Evolutionary conservation across 345 rosid species (phyloP).

Genomic region (Hibiscus syriacus): DNA sequence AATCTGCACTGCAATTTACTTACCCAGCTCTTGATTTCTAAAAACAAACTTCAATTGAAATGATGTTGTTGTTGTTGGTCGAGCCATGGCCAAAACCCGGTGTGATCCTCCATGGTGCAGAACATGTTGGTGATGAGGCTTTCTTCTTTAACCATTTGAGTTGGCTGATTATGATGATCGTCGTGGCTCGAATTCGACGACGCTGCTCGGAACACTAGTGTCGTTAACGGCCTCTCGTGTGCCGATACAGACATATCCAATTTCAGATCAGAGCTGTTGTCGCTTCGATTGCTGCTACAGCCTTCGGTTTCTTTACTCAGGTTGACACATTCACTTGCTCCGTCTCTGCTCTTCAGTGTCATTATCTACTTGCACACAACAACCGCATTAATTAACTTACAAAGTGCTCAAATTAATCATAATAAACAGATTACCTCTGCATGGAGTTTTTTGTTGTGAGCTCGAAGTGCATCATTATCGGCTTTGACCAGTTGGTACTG

Average conservation of each 20-base stretch:
- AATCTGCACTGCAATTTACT: background rate
- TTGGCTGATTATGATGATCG: slow-evolving; percentile 29
- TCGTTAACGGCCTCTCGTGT: too few species aligned
- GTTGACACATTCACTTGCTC: too few species aligned
- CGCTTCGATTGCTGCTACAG: too few species aligned
- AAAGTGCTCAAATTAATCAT: background rate
- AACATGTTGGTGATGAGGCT: slow-evolving; percentile 84
- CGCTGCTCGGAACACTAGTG: too few species aligned
- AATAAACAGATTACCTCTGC: slow-evolving; percentile 49
- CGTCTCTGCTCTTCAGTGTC: slow-evolving; percentile 76
- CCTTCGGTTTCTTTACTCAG: too few species aligned
- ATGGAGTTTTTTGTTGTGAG: slow-evolving; percentile 81
- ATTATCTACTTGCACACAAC: slow-evolving; percentile 61
- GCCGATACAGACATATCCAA: too few species aligned
- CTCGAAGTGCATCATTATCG: slow-evolving; percentile 71
- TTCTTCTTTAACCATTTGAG: slow-evolving; percentile 80
- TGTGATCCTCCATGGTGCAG: slow-evolving; percentile 79
- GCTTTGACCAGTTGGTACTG: slow-evolving; percentile 75
- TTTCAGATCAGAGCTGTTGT: too few species aligned
- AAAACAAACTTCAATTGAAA: slow-evolving; percentile 38
- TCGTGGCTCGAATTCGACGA: too few species aligned
- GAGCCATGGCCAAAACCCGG: slow-evolving; percentile 97
- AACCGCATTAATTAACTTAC: background rate
- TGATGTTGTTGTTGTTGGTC: slow-evolving; percentile 64
- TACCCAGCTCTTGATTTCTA: background rate